Conservation (phyloP, 306 rosid genomes). For the Begonia masoniana region DNA sequence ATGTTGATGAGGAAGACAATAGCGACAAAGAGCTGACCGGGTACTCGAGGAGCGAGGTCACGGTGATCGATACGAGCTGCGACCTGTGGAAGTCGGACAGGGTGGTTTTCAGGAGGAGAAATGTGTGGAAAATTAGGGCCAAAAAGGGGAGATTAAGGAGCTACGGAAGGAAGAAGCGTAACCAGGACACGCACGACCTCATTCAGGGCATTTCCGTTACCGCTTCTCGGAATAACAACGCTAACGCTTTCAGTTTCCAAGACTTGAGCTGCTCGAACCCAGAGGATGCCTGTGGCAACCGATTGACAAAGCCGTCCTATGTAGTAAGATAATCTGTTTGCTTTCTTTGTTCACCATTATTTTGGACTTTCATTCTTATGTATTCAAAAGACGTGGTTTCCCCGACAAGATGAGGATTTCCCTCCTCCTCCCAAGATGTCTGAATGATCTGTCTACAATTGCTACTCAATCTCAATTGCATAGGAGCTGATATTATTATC, state of each 20-base stretch:
- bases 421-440: no score
- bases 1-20: conserved; percentile 17
- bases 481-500: no score
- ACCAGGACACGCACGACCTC: conserved; percentile 1
- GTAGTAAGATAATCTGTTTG: no score
- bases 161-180: conserved; percentile 49
- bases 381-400: no score
- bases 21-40: conserved; percentile 49
- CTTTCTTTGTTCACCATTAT: no score
- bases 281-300: no score
- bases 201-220: conserved; percentile 2
- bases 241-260: conserved; percentile 1
- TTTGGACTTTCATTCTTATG: no score
- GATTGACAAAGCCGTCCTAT: no score
- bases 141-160: conserved; percentile 40
- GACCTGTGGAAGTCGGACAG: conserved; percentile 67
- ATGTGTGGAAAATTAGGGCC: conserved; percentile 76
- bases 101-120: conserved; percentile 58
- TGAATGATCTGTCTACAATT: no score
- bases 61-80: conserved; percentile 78
- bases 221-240: conserved; percentile 19
- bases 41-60: conserved; percentile 73
- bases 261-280: no score
- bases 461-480: no score
- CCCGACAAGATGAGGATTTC: no score